These are phyloP conservation scores for Alternaria hordeiaustralica DNA, from an alignment of 2,329 filamentous ascomycete genomes.

Conservation along the genomic window DNA sequence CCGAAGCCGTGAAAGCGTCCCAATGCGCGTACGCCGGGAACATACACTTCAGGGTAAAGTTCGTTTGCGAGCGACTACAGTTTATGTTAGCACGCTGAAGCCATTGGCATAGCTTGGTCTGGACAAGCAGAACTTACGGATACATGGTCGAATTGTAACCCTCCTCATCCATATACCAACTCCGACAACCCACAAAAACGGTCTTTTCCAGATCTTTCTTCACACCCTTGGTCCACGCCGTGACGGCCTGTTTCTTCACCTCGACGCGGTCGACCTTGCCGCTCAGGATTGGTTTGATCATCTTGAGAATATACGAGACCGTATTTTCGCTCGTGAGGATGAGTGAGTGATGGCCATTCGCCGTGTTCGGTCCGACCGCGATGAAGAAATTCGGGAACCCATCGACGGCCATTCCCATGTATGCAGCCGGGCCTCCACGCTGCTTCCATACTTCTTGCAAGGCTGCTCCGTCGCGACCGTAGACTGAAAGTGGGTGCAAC, in stretches of 20 bases:
- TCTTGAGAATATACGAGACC: neutral
- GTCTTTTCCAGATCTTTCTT: neutral
- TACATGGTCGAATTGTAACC: neutral
- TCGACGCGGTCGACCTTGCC: neutral
- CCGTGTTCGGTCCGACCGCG: neutral
- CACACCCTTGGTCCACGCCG: neutral
- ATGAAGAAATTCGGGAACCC: neutral
- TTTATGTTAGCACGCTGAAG: neutral
- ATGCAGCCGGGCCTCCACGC: neutral
- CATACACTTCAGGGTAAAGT: neutral
- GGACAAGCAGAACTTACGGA: neutral
- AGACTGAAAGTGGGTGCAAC: neutral
- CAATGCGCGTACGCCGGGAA: neutral
- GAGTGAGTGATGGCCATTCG: neutral
- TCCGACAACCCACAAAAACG: neutral
- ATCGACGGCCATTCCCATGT: neutral
- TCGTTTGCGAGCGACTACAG: neutral
- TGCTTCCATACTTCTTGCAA: neutral
- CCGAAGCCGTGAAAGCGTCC: neutral
- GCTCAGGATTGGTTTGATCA: neutral
- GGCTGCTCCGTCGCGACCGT: neutral
- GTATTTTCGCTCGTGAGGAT: neutral
- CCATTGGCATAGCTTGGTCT: neutral
- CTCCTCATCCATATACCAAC: neutral
- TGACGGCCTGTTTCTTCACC: neutral